phyloP scores from a whole-genome alignment of 306 rosid species.

The Medicago ruthenica region DNA sequence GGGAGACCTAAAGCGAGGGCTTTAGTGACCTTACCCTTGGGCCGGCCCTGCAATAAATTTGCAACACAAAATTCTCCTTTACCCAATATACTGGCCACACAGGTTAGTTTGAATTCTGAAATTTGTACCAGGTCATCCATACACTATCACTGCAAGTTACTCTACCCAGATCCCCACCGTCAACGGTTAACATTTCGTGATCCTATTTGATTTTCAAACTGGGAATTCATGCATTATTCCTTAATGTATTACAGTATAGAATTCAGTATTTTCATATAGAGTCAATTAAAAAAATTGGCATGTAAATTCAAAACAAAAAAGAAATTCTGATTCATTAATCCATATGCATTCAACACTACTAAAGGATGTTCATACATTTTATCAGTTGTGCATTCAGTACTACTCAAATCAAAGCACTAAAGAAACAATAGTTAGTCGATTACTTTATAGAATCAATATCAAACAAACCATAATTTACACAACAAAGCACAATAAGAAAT shows the following conservation, averaged over 20 bases:
- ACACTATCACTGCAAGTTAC: neutral
- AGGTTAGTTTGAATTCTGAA: no score
- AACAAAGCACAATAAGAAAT: neutral
- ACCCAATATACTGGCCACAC: no score
- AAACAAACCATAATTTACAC: neutral
- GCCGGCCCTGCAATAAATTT: no score
- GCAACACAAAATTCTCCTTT: no score
- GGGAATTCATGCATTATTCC: no score
- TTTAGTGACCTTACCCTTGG: no score
- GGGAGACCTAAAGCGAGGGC: no score
- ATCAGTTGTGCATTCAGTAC: neutral
- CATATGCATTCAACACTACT: neutral
- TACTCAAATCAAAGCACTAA: neutral
- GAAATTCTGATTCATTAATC: neutral
- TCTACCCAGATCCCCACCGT: neutral
- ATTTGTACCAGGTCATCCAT: no score
- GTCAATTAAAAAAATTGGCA: neutral
- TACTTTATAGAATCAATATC: no score
- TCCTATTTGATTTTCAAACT: neutral
- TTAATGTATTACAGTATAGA: neutral
- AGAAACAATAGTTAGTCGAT: no score
- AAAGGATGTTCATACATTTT: neutral
- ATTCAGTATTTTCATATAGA: neutral
- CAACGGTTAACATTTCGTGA: no score
- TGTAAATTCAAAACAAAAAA: neutral